Evolutionary conservation across 1,284 basidiomycete species (phyloP).

Genomic region (Boletellus deceptivus): DNA sequence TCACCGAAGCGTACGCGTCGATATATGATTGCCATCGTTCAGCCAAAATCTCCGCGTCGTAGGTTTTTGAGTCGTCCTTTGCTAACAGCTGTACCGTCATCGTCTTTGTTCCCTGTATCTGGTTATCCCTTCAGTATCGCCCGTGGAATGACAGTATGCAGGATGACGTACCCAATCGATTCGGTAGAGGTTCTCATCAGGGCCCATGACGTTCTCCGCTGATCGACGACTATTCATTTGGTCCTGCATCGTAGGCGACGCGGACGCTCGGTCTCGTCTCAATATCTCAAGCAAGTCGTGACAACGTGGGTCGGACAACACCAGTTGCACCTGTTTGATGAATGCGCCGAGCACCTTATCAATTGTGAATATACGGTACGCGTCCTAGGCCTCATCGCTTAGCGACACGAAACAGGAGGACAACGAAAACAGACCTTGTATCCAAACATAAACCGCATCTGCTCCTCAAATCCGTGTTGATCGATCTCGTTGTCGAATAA

Average conservation of each 20-base stretch:
- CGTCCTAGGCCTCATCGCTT: conserved; percentile 42
- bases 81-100: conserved; percentile 86
- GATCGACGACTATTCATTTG: conserved; percentile 82
- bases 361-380: conserved; percentile 89
- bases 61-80: conserved; percentile 85
- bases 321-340: conserved; percentile 84
- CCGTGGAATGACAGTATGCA: neutral
- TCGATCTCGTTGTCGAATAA: conserved; percentile 94
- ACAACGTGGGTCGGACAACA: conserved; percentile 78
- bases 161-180: conserved; percentile 79
- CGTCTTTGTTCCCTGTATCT: conserved; percentile 70
- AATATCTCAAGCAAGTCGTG: conserved; percentile 83
- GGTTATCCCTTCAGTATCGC: conserved; percentile 9
- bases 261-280: conserved; percentile 71
- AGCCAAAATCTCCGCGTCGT: conserved; percentile 81
- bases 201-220: conserved; percentile 80
- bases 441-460: conserved; percentile 88
- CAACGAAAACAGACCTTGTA: conserved; percentile 50
- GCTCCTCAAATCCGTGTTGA: conserved; percentile 85
- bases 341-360: conserved; percentile 89
- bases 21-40: conserved; percentile 90
- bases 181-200: conserved; percentile 90
- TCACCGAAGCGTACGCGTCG: conserved; percentile 80
- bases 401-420: neutral
- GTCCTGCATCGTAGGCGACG: conserved; percentile 71